Conservation (phyloP, 495 filamentous ascomycete genomes). For the Friedmanniomyces simplex region DNA sequence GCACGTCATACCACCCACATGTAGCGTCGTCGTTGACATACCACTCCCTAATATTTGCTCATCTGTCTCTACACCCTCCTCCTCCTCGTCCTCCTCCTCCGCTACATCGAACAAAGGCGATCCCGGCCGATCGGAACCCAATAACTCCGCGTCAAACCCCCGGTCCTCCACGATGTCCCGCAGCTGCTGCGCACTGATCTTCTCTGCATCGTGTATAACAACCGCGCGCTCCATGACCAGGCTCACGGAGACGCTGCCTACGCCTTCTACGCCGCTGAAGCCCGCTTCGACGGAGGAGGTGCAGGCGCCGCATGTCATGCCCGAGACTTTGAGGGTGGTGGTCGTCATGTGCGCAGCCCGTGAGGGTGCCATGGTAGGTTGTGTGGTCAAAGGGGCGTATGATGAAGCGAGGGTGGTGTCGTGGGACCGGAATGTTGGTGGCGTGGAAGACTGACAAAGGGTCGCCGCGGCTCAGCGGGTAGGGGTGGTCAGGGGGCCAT, state of each 20-base stretch:
- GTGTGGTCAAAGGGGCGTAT: not conserved
- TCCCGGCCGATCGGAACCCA: constrained; percentile 61
- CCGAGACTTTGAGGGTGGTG: constrained; percentile 79
- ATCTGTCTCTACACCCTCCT: constrained; percentile 22
- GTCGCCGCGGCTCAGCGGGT: not conserved
- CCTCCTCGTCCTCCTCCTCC: constrained; percentile 21
- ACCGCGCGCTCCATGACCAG: constrained; percentile 88
- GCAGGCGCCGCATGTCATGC: constrained; percentile 93
- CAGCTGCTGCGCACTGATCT: constrained; percentile 60
- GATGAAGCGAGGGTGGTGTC: not conserved
- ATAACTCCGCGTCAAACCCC: constrained; percentile 88
- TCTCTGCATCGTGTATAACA: constrained; percentile 72
- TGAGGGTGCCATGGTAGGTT: constrained; percentile 8
- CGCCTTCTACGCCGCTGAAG: constrained; percentile 70
- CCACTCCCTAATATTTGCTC: constrained; percentile 14
- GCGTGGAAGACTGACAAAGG: not conserved
- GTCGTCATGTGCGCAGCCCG: constrained; percentile 57
- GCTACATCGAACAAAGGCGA: constrained; percentile 15
- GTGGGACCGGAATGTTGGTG: not conserved
- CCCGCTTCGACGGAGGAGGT: constrained; percentile 77
- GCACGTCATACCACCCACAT: constrained; percentile 96
- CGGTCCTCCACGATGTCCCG: constrained; percentile 83
- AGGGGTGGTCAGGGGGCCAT: not conserved
- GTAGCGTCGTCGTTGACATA: constrained; percentile 64
- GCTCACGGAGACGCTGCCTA: constrained; percentile 76